Percentiles rank a stretch among this genome's conserved stretches.
phyloP scores from a whole-genome alignment of 768 basidiomycete genomes.

The Russula lepida region DNA sequence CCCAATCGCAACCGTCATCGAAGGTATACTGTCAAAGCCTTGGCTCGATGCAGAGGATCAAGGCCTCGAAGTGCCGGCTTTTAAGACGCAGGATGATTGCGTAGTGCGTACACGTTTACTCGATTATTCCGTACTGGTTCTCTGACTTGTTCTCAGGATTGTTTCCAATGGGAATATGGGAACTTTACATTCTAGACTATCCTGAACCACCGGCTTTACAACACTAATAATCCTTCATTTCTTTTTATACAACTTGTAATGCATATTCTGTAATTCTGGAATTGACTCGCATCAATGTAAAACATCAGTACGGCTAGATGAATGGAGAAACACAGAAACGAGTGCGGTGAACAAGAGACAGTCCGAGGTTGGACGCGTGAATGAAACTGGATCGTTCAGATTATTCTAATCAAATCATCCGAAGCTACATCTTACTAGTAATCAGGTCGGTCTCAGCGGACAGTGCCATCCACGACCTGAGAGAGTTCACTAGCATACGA shows the following conservation, averaged over 20 bases:
- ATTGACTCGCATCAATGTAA: not conserved
- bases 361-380: too few relatives aligned
- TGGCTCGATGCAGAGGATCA: slow-evolving; percentile 60
- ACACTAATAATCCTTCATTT: not conserved
- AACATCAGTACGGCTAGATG: not conserved
- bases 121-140: not conserved
- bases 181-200: slow-evolving; percentile 25
- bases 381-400: too few relatives aligned
- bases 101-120: slow-evolving; percentile 40
- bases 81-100: slow-evolving; percentile 53
- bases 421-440: too few relatives aligned
- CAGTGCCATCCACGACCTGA: too few relatives aligned
- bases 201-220: not conserved
- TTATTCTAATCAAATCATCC: too few relatives aligned
- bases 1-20: slow-evolving; percentile 70
- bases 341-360: not conserved
- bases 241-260: not conserved
- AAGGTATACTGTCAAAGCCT: slow-evolving; percentile 56
- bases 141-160: slow-evolving; percentile 40
- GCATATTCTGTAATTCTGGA: not conserved
- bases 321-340: not conserved
- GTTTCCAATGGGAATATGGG: slow-evolving; percentile 65
- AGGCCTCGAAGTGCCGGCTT: slow-evolving; percentile 56
- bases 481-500: too few relatives aligned
- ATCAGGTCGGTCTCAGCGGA: too few relatives aligned